A percentile compares a stretch with the other conserved stretches of the same genome.
Evolutionary conservation across 1,284 basidiomycete genomes (phyloP).

Genomic region (Sporisorium exsertum): DNA sequence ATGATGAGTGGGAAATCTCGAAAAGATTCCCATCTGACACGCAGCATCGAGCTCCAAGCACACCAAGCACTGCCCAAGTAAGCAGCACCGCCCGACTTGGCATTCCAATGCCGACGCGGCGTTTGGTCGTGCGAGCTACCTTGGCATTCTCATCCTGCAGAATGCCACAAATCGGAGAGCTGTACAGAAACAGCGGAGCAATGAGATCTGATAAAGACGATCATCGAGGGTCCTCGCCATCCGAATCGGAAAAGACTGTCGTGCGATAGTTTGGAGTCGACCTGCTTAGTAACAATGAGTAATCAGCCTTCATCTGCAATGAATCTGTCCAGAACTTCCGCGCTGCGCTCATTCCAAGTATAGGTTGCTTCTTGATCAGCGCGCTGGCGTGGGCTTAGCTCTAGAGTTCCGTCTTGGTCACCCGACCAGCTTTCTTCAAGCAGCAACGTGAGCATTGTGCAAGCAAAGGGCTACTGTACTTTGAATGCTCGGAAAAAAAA

Average conservation of each 20-base stretch:
- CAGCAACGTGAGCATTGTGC: no score
- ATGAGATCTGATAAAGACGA: neutral
- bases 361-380: no score
- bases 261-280: neutral
- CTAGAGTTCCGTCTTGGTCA: no score
- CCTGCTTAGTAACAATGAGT: neutral
- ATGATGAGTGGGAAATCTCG: neutral
- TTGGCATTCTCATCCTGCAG: neutral
- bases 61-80: neutral
- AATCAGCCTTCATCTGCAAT: neutral
- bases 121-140: constrained; percentile 4
- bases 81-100: constrained; percentile 6
- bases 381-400: no score
- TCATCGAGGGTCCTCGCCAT: neutral
- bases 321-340: no score
- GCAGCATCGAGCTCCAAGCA: neutral
- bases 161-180: neutral
- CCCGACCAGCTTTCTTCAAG: no score
- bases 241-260: neutral
- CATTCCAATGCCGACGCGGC: neutral
- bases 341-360: no score
- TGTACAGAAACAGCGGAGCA: neutral
- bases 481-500: no score
- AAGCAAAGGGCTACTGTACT: no score
- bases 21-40: no score